Evolutionary conservation across 805 yeast genomes (phyloP).

Genomic region (Pichia nanzhaoensis): DNA sequence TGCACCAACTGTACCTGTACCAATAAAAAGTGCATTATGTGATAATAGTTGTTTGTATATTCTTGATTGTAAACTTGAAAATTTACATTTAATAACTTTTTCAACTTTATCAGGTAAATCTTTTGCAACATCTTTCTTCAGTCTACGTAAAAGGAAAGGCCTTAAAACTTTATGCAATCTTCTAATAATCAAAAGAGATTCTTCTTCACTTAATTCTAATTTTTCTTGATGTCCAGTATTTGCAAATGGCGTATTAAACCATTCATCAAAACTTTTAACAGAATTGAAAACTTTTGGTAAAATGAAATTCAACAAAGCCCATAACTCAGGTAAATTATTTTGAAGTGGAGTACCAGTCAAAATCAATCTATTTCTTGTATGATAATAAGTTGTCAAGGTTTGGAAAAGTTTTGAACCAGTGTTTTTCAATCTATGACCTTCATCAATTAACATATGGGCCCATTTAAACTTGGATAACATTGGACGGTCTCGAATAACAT

Average conservation of each 20-base stretch:
- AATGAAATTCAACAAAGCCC: constrained; percentile 80
- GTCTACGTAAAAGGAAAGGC: constrained; percentile 77
- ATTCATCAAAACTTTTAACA: constrained; percentile 79
- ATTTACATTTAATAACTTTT: constrained; percentile 72
- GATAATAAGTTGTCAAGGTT: constrained; percentile 65
- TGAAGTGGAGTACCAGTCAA: constrained; percentile 87
- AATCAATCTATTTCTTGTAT: constrained; percentile 69
- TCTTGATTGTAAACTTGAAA: constrained; percentile 63
- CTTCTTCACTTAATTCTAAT: constrained; percentile 80
- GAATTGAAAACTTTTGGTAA: constrained; percentile 81
- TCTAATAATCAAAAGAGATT: constrained; percentile 69
- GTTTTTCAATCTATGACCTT: constrained; percentile 86
- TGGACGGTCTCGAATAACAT: constrained; percentile 71
- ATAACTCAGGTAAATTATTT: constrained; percentile 75
- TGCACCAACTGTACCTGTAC: constrained; percentile 49
- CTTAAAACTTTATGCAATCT: constrained; percentile 82
- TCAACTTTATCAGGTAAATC: constrained; percentile 82
- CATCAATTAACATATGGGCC: constrained; percentile 87
- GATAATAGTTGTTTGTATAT: constrained; percentile 75
- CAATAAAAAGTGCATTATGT: constrained; percentile 60
- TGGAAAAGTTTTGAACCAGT: constrained; percentile 65
- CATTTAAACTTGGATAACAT: constrained; percentile 61
- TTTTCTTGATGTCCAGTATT: constrained; percentile 79
- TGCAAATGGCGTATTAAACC: constrained; percentile 88
- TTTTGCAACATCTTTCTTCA: constrained; percentile 82